phyloP scores from a whole-genome alignment of 108 stramenopile species.

The Conticribra guillardii region DNA sequence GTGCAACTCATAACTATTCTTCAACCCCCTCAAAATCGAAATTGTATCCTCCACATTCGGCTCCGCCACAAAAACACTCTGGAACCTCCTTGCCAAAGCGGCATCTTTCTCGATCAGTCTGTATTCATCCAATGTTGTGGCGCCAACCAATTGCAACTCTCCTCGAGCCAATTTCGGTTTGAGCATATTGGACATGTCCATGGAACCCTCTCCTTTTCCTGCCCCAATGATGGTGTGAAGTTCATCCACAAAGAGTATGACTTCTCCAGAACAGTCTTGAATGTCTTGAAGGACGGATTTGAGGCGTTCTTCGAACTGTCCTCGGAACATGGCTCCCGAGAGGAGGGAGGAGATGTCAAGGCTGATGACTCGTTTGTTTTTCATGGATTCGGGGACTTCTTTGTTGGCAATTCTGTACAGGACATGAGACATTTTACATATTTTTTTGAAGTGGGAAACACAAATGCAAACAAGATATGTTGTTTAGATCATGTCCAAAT shows the following conservation, averaged over 20 bases:
- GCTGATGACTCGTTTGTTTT: slow-evolving; percentile 76
- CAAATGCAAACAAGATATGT: too few relatives aligned
- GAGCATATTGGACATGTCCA: slow-evolving; percentile 94
- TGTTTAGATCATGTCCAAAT: too few relatives aligned
- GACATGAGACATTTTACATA: too few relatives aligned
- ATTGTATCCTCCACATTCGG: slow-evolving; percentile 93
- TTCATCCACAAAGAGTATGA: slow-evolving; percentile 97
- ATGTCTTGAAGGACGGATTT: slow-evolving; percentile 93
- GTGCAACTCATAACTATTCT: slow-evolving; percentile 84
- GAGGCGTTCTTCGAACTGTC: slow-evolving; percentile 97
- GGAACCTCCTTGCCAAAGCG: slow-evolving; percentile 95
- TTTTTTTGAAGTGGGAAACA: too few relatives aligned
- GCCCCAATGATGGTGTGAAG: slow-evolving; percentile 94
- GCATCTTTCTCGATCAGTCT: slow-evolving; percentile 94
- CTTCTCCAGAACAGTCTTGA: slow-evolving; percentile 68
- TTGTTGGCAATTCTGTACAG: slow-evolving; percentile 56
- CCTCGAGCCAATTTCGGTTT: slow-evolving; percentile 96
- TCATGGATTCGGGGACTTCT: slow-evolving; percentile 80
- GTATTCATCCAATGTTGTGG: slow-evolving; percentile 96
- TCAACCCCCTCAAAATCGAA: slow-evolving; percentile 93
- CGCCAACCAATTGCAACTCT: slow-evolving; percentile 94
- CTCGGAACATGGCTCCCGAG: slow-evolving; percentile 93
- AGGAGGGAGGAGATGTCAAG: slow-evolving; percentile 90
- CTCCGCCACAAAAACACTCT: slow-evolving; percentile 91
- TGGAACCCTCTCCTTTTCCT: slow-evolving; percentile 66